These are phyloP conservation scores for Dictyostelium brefeldianum DNA, from an alignment of 78 protist genomes.

Conservation along the genomic window DNA sequence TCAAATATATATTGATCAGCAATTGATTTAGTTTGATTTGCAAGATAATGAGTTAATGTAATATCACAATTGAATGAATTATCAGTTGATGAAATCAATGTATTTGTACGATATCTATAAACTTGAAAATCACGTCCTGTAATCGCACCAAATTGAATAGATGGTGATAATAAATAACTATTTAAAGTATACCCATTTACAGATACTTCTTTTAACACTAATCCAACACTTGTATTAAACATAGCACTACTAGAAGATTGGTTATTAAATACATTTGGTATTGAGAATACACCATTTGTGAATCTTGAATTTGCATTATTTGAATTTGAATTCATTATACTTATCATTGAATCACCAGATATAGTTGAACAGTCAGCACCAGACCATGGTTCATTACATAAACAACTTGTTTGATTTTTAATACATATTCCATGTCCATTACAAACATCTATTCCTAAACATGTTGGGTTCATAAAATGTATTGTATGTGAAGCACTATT, in stretches of 20 bases:
- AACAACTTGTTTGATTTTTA: neutral
- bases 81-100: neutral
- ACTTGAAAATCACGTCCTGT: neutral
- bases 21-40: neutral
- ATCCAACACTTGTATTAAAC: neutral
- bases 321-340: neutral
- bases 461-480: neutral
- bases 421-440: neutral
- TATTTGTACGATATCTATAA: neutral
- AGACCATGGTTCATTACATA: conserved; percentile 21
- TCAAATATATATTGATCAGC: neutral
- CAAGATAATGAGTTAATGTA: neutral
- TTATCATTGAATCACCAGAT: neutral
- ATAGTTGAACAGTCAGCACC: conserved; percentile 6
- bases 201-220: neutral
- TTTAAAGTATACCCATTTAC: neutral
- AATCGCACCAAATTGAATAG: neutral
- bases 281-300: neutral
- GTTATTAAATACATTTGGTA: neutral
- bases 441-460: neutral
- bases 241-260: too few species aligned
- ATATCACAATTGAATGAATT: conserved; percentile 8
- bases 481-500: neutral
- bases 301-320: too few species aligned
- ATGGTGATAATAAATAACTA: neutral